These are phyloP conservation scores for Diaporthe velutina DNA, from an alignment of 2,329 filamentous ascomycete genomes.

Conservation along the genomic window DNA sequence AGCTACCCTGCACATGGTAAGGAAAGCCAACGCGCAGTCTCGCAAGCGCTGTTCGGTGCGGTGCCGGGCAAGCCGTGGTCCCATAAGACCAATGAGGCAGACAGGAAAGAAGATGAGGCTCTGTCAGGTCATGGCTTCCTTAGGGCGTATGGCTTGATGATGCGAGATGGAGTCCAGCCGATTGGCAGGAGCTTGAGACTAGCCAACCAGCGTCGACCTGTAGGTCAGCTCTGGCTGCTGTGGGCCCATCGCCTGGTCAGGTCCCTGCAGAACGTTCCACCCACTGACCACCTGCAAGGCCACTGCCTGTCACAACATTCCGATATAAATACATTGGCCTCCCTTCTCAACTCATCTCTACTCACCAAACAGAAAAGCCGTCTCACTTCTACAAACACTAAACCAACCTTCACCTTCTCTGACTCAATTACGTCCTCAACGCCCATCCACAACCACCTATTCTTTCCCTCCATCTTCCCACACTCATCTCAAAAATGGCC, in stretches of 20 bases:
- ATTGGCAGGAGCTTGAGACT: slow-evolving; percentile 31
- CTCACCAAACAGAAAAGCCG: background rate
- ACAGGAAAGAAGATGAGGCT: slow-evolving; percentile 20
- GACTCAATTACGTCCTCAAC: background rate
- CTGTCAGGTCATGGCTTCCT: slow-evolving; percentile 20
- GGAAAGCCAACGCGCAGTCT: background rate
- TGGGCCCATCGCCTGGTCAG: slow-evolving; percentile 35
- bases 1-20: background rate
- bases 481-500: slow-evolving; percentile 47
- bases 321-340: slow-evolving; percentile 35
- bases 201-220: slow-evolving; percentile 33
- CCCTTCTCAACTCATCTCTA: background rate
- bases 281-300: slow-evolving; percentile 24
- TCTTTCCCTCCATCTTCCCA: slow-evolving; percentile 12
- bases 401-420: background rate
- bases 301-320: slow-evolving; percentile 4
- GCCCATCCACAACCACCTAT: background rate
- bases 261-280: slow-evolving; percentile 40
- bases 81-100: slow-evolving; percentile 20
- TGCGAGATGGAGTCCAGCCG: slow-evolving; percentile 22
- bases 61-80: background rate
- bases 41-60: background rate
- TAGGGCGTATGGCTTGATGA: background rate
- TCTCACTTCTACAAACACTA: background rate
- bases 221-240: slow-evolving; percentile 20